Evolutionary conservation across 768 basidiomycete genomes (phyloP), one percentile per base, ranked within the genome.

Genomic region (Rossbeevera mucosa): DNA sequence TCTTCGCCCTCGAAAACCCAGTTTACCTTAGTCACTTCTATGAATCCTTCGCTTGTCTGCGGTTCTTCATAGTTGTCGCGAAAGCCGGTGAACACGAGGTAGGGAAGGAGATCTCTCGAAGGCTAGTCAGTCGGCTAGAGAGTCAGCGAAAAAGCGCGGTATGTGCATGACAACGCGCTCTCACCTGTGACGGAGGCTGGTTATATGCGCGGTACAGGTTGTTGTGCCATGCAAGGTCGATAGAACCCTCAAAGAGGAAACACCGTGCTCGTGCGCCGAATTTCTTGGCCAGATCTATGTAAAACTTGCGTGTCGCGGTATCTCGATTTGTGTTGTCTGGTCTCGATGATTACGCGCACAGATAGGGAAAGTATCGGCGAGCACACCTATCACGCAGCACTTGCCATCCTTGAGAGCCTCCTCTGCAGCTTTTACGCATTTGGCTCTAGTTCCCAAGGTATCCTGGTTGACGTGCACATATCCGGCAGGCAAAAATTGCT

Each of bases 321-420:
- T 93, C 80, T 11, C 91, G 81, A 67, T 95, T 95, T n/a, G 94
- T 96, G 65, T 95, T 96, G 65, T 97, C 94, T 93, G 36, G 29
- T 36, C 0, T 29, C 5, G 22, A 22, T 21, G 36, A 52, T 28
- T 3, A 50, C 30, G n/a, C 12, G n/a, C 42, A 33, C 7, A 16
- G 18, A 52, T 16, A 29, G n/a, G 7, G 26, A 9, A 18, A 11
- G 16, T n/a, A 38, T 38, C 6, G 18, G 30, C 11, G 5, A n/a
- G 66, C 80, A 56, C 55, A 86, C 90, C 93, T 41, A 97, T 76
- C 12, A 94, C 88, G 60, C 86, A 87, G 49, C 84, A 85, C 63
- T 79, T 74, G 2, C 81, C 81, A 0, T 70, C 72, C 22, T 66
- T 61, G 28, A 94, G 61, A 0, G 77, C 75, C 21, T 78, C 77